Conservation (phyloP, 2,329 filamentous ascomycete species). For the Chaetomiaceae sp. region DNA sequence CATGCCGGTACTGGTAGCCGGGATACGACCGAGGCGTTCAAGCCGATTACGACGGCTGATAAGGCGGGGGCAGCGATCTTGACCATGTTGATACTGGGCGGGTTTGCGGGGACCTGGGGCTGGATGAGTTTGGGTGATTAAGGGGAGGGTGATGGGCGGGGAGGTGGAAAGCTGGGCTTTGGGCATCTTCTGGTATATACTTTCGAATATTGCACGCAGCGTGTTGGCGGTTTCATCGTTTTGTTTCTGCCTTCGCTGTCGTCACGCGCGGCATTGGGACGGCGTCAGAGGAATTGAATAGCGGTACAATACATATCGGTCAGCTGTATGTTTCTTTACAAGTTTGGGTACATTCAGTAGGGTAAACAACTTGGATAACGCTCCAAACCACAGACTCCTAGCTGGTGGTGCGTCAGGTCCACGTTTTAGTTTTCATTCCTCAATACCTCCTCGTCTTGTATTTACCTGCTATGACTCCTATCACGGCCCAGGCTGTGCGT, state of each 20-base stretch:
- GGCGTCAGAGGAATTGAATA: slow-evolving; percentile 7
- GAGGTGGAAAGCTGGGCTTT: neutral
- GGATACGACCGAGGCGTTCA: slow-evolving; percentile 22
- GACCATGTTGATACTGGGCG: slow-evolving; percentile 43
- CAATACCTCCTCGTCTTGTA: too few relatives aligned
- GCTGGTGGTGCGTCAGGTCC: too few relatives aligned
- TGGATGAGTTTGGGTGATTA: slow-evolving; percentile 43
- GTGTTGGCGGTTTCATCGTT: neutral
- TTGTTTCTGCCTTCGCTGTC: neutral
- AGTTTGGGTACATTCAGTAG: neutral
- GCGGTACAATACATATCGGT: neutral
- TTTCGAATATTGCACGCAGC: neutral
- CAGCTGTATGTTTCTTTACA: neutral
- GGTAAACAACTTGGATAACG: too few relatives aligned
- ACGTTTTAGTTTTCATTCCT: too few relatives aligned
- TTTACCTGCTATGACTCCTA: too few relatives aligned
- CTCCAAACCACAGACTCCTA: too few relatives aligned
- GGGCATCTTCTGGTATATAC: slow-evolving; percentile 6
- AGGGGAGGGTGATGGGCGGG: neutral
- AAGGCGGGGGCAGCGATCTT: slow-evolving; percentile 46
- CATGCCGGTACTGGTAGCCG: slow-evolving; percentile 36
- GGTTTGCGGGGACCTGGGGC: slow-evolving; percentile 39
- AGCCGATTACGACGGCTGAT: slow-evolving; percentile 42
- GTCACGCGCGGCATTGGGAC: slow-evolving; percentile 1
- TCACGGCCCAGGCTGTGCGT: too few relatives aligned